Evolutionary conservation across 345 rosid species (phyloP), one percentile per base, ranked within the genome.

Genomic region (Corymbia maculata): DNA sequence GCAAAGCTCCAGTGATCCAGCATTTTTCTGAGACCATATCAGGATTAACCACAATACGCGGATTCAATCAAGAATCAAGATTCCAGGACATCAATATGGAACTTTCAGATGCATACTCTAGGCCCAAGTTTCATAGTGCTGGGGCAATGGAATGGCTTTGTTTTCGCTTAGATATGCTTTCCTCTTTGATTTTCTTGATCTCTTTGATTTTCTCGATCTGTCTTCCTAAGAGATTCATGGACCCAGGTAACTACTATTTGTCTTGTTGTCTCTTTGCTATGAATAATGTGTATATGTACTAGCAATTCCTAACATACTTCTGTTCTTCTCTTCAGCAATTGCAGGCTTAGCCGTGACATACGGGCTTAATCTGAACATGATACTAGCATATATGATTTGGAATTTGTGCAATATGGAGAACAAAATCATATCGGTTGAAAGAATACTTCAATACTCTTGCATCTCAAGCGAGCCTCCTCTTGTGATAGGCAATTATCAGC

Each of bases 391-490:
- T 87, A 85, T 87, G 30, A 87, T 89, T 45, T 89, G 90, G 90
- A 82, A 61, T 84, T n/a, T 89, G 45, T 89, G 90, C 68, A 32
- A 21, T 17, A 51, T 89, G 90, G 90, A 89, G 89, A 89, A 89
- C 87, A 61, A 64, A 44, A 89, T 89, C 53, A 89, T 89, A 84
- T 89, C 87, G 0, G 85, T 89, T 45, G 89, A 89, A 57, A 89
- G 90, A 32, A 85, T 89, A 61, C 90, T 86, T 88, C 98, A 97
- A 91, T 96, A 97, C 91, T 90, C 93, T 84, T 87, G 87, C 51
- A 95, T 95, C 87, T 91, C 95, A 4, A 94, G 95, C 87, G 99
- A 97, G 90, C 97, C 99, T 85, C 94, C 98, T 86, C 96, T 96
- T 88, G 93, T 93, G 55, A 89, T 95, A 42, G 97, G 95, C 86